These are phyloP conservation scores for Bryoerythrophyllum caledonicum DNA, from an alignment of 225 moss, liverwort and hornwort species.

Conservation along the genomic window DNA sequence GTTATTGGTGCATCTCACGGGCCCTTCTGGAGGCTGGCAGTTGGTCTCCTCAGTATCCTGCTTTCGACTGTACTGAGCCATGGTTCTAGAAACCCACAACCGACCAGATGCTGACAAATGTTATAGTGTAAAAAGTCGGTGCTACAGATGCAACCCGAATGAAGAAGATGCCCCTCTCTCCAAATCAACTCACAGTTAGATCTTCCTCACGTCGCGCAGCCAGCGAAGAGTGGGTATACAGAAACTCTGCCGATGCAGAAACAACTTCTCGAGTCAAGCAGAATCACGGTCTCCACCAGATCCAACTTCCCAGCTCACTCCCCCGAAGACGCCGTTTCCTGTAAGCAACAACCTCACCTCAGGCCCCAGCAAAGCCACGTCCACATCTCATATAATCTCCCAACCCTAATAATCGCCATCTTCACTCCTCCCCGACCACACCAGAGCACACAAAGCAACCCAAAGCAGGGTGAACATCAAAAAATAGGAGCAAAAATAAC, in stretches of 20 bases:
- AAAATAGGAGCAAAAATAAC: not conserved
- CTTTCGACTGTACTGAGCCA: slow-evolving; percentile 97
- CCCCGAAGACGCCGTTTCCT: slow-evolving; percentile 7
- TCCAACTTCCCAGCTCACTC: slow-evolving; percentile 13
- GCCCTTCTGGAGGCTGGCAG: slow-evolving; percentile 84
- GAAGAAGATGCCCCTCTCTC: not conserved
- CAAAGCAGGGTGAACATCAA: not conserved
- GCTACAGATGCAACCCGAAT: not conserved
- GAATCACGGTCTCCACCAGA: not conserved
- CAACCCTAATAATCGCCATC: slow-evolving; percentile 3
- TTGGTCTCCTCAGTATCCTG: slow-evolving; percentile 90
- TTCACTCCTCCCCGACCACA: not conserved
- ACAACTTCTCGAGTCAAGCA: not conserved
- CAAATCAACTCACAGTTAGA: not conserved
- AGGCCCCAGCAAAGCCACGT: not conserved
- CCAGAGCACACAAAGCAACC: not conserved
- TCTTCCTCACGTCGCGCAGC: slow-evolving; percentile 3
- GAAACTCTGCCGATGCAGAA: not conserved
- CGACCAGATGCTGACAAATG: not conserved
- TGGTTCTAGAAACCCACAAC: slow-evolving; percentile 24
- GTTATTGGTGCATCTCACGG: slow-evolving; percentile 81
- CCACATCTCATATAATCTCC: not conserved
- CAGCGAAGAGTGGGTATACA: not conserved
- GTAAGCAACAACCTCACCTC: not conserved
- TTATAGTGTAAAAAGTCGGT: not conserved